Evolutionary conservation across 805 yeast species (phyloP).

Genomic region (Ogataea neopini): DNA sequence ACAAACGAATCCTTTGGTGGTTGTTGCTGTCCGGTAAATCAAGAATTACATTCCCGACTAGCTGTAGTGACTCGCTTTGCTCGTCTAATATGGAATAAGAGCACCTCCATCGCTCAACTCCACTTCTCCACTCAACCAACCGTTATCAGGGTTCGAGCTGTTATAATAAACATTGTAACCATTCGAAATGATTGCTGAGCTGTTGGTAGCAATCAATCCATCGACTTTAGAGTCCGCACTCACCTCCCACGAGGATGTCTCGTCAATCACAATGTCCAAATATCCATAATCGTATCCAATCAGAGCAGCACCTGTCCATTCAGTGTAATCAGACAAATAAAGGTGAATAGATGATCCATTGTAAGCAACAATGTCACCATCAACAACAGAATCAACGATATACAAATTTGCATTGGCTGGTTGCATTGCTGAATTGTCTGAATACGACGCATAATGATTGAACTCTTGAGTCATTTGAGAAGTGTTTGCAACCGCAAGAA

Average conservation of each 20-base stretch:
- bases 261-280: conserved; percentile 1
- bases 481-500: conserved; percentile 8
- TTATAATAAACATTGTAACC: conserved; percentile 6
- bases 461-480: conserved; percentile 9
- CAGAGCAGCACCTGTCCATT: conserved; percentile 7
- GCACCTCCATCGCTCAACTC: not conserved
- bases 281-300: conserved; percentile 6
- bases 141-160: conserved; percentile 5
- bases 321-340: conserved; percentile 3
- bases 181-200: not conserved
- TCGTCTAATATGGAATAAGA: not conserved
- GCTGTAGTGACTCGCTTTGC: not conserved
- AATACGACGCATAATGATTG: conserved; percentile 5
- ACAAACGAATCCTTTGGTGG: no score
- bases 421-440: not conserved
- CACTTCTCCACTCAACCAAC: conserved; percentile 1
- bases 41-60: no score
- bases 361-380: conserved; percentile 9
- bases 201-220: not conserved
- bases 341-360: conserved; percentile 5
- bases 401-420: conserved; percentile 7
- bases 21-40: no score
- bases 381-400: conserved; percentile 2
- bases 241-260: conserved; percentile 3
- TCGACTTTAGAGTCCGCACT: conserved; percentile 4